Evolutionary conservation across 1,284 basidiomycete species (phyloP), one percentile per base, ranked within the genome.

Genomic region (Cryptococcus sp.): DNA sequence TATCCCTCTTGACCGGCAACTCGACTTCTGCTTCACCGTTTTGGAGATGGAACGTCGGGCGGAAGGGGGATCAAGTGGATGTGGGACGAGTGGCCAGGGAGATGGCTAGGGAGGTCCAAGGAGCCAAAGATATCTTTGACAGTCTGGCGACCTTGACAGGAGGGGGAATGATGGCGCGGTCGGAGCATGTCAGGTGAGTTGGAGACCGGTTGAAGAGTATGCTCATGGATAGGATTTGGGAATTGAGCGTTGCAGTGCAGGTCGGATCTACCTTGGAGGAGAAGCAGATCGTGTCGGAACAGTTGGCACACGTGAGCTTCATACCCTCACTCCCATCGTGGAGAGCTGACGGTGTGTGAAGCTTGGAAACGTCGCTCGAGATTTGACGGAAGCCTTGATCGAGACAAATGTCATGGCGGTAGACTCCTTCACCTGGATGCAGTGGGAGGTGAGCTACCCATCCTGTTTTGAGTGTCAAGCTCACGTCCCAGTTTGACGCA

Each of bases 351-450:
- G n/a, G n/a, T n/a, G n/a, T n/a, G 7, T 10, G 14, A n/a, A 69
- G 66, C 64, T 72, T 10, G 65, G 68, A 4, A 59, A 69, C 47
- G 45, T 64, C n/a, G 61, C 65, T 3, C 52, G 58, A 5, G 62
- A 65, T 39, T 49, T 72, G 16, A 59, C 60, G 0, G 68, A 72
- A 52, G 64, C 68, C 41, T 47, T 72, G 5, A 52, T 59, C 9
- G 50, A 52, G 21, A 68, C 68, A 49, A 66, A 69, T 45, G 59
- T 64, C 10, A 61, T 62, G 51, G 65, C 60, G 34, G 64, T 69
- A 19, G 65, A 59, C 46, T 58, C 63, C 2, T 71, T 71, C 47
- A 59, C 58, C 18, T 69, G 67, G 66, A 58, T 71, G 3, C 63
- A 68, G 49, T 67, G 63, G 63, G 66, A 71, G 57, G 65, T 66